These are phyloP conservation scores for Rhodotorula babjevae DNA, from an alignment of 768 basidiomycete species.

Conservation along the genomic window DNA sequence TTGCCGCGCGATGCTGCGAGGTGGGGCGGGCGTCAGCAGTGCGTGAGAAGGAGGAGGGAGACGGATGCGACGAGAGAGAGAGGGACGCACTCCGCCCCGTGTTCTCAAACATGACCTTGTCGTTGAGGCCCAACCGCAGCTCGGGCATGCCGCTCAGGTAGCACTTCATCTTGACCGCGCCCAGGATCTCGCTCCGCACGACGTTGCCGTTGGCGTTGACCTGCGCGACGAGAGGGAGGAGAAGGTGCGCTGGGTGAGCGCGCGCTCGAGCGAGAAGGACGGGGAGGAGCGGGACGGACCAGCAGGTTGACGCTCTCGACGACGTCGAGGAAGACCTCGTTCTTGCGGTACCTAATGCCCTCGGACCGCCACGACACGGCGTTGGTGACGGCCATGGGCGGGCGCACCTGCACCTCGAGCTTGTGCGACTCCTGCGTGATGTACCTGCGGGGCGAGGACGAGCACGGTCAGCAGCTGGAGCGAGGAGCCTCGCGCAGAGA, in stretches of 20 bases:
- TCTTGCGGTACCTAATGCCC: constrained; percentile 94
- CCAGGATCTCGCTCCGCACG: constrained; percentile 91
- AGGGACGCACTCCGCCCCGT: constrained; percentile 76
- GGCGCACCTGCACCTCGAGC: constrained; percentile 75
- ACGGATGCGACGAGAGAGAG: background rate
- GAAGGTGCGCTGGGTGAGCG: background rate
- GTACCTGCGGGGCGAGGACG: constrained; percentile 56
- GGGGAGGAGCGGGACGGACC: constrained; percentile 52
- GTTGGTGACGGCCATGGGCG: constrained; percentile 95
- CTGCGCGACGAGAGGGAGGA: constrained; percentile 48
- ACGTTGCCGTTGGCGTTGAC: constrained; percentile 97
- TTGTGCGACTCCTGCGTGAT: constrained; percentile 99
- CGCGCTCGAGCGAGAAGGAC: background rate
- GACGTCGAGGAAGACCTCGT: constrained; percentile 98
- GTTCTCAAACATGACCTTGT: constrained; percentile 99
- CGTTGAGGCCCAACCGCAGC: constrained; percentile 86
- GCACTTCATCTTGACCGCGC: constrained; percentile 99
- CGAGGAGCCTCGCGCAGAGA: too few species aligned
- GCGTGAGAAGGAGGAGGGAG: background rate
- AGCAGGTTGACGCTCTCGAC: constrained; percentile 95
- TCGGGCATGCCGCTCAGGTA: constrained; percentile 99
- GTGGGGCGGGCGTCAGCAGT: background rate
- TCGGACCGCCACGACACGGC: constrained; percentile 98
- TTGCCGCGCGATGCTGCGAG: constrained; percentile 78
- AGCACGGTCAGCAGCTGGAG: background rate